These are phyloP conservation scores for Ophiosphaerella korrae DNA, from an alignment of 2,329 filamentous ascomycete species.

Conservation along the genomic window DNA sequence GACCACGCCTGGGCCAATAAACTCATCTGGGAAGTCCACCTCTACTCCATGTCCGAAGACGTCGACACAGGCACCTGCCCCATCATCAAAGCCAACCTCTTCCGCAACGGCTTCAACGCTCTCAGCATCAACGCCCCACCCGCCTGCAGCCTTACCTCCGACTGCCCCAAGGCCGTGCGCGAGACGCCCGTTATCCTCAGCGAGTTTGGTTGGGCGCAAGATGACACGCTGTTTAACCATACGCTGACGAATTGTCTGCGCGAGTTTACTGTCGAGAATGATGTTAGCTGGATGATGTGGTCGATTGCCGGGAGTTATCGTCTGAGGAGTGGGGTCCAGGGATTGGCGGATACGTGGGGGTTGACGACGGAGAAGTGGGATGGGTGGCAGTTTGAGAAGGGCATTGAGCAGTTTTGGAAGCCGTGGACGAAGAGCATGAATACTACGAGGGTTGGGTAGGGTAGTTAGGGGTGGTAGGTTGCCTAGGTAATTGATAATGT, in stretches of 20 bases:
- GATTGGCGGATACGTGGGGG: conserved; percentile 56
- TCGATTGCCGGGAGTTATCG: conserved; percentile 56
- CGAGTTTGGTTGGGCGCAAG: conserved; percentile 47
- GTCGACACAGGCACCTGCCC: conserved; percentile 54
- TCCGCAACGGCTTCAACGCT: conserved; percentile 58
- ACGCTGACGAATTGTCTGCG: conserved; percentile 55
- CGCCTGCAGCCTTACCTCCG: conserved; percentile 43
- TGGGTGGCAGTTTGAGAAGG: conserved; percentile 54
- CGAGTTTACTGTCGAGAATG: conserved; percentile 52
- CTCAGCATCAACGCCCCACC: conserved; percentile 42
- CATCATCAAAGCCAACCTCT: conserved; percentile 56
- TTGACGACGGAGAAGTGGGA: conserved; percentile 55
- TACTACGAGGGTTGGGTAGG: conserved; percentile 17
- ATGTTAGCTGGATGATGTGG: conserved; percentile 59
- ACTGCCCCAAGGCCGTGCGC: conserved; percentile 42
- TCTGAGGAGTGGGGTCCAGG: conserved; percentile 53
- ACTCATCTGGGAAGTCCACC: conserved; percentile 66
- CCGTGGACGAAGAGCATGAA: conserved; percentile 56
- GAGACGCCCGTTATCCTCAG: conserved; percentile 46
- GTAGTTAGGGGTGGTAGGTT: too few relatives aligned
- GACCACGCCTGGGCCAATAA: conserved; percentile 58
- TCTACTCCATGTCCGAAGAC: conserved; percentile 53
- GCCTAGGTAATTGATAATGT: too few relatives aligned
- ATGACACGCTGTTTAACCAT: conserved; percentile 49
- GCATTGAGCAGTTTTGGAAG: conserved; percentile 57